Evolutionary conservation across 2,329 filamentous ascomycete species (phyloP).

Genomic region (Pseudopyricularia cyperi): DNA sequence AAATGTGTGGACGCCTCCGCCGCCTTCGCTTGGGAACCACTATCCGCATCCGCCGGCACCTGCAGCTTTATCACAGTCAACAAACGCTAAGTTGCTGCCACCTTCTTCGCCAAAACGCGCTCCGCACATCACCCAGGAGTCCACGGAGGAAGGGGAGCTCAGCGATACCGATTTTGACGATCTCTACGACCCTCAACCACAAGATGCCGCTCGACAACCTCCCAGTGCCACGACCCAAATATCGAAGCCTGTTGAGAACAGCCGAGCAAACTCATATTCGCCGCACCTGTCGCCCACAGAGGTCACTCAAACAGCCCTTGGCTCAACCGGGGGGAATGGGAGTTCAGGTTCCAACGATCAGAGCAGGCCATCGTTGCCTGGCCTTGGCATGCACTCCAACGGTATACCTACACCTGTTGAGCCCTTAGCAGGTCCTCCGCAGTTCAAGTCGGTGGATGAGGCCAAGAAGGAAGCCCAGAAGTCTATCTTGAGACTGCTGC

Average conservation of each 20-base stretch:
- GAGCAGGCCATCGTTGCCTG: background rate
- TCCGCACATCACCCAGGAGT: constrained; percentile 4
- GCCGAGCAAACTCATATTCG: constrained; percentile 36
- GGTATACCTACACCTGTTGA: too few species aligned
- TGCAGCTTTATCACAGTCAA: background rate
- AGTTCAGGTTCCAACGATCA: background rate
- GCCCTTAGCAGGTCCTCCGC: background rate
- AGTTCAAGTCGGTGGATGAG: constrained; percentile 21
- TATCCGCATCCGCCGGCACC: background rate
- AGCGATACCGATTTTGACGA: constrained; percentile 55
- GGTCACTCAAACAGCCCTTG: constrained; percentile 16
- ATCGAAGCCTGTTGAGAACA: constrained; percentile 6
- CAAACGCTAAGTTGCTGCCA: background rate
- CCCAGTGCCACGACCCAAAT: background rate
- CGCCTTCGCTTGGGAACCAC: background rate
- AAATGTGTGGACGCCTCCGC: background rate
- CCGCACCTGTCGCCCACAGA: constrained; percentile 38
- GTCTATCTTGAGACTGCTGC: constrained; percentile 51
- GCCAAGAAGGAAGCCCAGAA: constrained; percentile 48
- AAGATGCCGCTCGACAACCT: background rate
- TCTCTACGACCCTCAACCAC: constrained; percentile 30
- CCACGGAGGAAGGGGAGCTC: constrained; percentile 61
- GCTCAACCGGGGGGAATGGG: background rate
- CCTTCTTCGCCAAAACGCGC: background rate
- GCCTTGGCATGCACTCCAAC: background rate